Conservation (phyloP, 2,329 filamentous ascomycete species). For the Pestalotiopsis sp. region DNA sequence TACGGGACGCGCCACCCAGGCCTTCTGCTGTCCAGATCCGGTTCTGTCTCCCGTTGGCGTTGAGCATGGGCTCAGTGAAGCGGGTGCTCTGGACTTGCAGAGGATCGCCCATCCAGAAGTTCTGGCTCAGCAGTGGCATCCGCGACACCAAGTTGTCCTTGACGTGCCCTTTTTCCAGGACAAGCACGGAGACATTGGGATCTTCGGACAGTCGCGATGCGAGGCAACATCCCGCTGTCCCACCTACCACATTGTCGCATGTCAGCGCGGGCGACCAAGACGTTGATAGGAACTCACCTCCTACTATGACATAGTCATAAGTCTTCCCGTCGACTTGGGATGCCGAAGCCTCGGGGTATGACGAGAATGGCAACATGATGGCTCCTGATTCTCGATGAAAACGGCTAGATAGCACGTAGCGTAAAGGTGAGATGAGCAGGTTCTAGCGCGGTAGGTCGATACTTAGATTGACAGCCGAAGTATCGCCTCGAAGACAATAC, state of each 20-base stretch:
- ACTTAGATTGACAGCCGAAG: not conserved
- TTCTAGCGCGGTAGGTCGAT: not conserved
- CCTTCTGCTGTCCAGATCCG: slow-evolving; percentile 30
- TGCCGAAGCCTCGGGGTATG: slow-evolving; percentile 26
- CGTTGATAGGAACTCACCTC: slow-evolving; percentile 27
- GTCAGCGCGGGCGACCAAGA: not conserved
- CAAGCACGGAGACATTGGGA: slow-evolving; percentile 37
- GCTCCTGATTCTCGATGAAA: not conserved
- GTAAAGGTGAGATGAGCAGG: not conserved
- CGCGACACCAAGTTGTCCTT: slow-evolving; percentile 31
- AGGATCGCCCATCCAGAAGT: slow-evolving; percentile 20
- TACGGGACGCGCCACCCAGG: slow-evolving; percentile 33
- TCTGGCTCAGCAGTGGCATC: slow-evolving; percentile 34
- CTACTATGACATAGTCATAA: slow-evolving; percentile 51
- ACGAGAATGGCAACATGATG: slow-evolving; percentile 29
- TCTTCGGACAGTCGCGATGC: slow-evolving; percentile 47
- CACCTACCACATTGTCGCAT: slow-evolving; percentile 30
- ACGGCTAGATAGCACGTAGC: not conserved
- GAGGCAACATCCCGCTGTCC: slow-evolving; percentile 50
- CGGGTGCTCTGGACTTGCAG: slow-evolving; percentile 28
- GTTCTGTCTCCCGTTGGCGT: slow-evolving; percentile 20
- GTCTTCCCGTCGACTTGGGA: slow-evolving; percentile 27
- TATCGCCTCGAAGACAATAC: not conserved
- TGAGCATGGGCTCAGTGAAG: slow-evolving; percentile 29
- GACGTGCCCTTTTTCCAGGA: slow-evolving; percentile 38